phyloP scores from a whole-genome alignment of 2,329 filamentous ascomycete species.

The Arthroderma sp. region DNA sequence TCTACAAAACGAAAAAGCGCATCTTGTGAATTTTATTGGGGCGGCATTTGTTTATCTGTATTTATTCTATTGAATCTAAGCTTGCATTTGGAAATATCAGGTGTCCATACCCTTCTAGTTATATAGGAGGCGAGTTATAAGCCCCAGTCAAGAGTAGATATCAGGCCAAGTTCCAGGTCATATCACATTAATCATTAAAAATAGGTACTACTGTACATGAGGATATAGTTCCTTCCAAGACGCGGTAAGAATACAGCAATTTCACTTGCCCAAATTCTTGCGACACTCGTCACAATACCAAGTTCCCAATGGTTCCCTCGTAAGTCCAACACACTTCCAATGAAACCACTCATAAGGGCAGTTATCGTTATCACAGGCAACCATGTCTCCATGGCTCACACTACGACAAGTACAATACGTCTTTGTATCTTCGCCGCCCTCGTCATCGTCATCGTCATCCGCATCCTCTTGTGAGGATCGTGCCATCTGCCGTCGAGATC shows the following conservation, averaged over 20 bases:
- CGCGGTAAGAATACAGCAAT: background rate
- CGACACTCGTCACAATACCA: conserved; percentile 47
- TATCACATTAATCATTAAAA: conserved; percentile 5
- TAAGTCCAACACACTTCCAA: conserved; percentile 51
- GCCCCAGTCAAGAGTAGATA: background rate
- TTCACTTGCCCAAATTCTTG: conserved; percentile 28
- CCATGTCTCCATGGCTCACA: conserved; percentile 55
- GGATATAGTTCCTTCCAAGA: background rate
- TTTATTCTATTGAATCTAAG: background rate
- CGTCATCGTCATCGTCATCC: conserved; percentile 39
- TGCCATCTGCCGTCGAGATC: conserved; percentile 14
- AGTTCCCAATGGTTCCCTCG: conserved; percentile 46
- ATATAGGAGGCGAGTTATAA: no score
- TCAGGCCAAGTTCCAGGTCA: background rate
- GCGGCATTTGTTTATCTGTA: background rate
- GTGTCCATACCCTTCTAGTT: background rate
- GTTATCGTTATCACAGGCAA: conserved; percentile 53
- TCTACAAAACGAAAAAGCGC: background rate
- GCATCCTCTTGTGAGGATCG: conserved; percentile 30
- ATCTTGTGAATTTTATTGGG: background rate
- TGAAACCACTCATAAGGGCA: conserved; percentile 58
- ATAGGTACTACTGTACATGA: background rate
- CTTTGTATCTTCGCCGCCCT: conserved; percentile 46
- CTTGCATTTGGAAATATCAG: background rate
- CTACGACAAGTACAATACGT: conserved; percentile 56